Evolutionary conservation across 106 monocot genomes (phyloP).

Genomic region (Acorus calamus): DNA sequence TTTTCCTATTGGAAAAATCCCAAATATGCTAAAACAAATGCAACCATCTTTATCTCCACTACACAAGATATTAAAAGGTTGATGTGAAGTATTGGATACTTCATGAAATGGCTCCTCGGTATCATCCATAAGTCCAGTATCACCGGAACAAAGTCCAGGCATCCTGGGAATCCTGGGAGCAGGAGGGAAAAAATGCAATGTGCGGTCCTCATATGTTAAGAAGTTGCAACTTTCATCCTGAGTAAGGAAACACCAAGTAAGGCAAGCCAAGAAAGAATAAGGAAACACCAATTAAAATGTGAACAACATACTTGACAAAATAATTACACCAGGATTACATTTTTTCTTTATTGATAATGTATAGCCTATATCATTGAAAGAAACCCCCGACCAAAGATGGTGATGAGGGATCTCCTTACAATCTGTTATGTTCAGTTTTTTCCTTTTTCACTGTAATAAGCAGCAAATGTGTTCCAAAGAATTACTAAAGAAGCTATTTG

Average conservation of each 20-base stretch:
- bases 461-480: too few relatives aligned
- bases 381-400: too few relatives aligned
- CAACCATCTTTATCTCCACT: conserved; percentile 83
- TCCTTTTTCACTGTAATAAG: too few relatives aligned
- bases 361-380: too few relatives aligned
- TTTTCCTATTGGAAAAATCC: conserved; percentile 88
- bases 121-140: conserved; percentile 52
- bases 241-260: background rate
- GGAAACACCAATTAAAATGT: background rate
- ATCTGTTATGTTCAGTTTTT: too few relatives aligned
- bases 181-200: conserved; percentile 80
- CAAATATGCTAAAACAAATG: conserved; percentile 95
- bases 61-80: conserved; percentile 78
- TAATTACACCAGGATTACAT: too few relatives aligned
- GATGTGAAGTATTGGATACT: conserved; percentile 41
- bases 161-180: conserved; percentile 78
- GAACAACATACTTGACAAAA: too few relatives aligned
- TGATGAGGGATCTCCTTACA: too few relatives aligned
- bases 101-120: conserved; percentile 62
- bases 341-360: too few relatives aligned
- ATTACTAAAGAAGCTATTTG: too few relatives aligned
- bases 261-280: background rate
- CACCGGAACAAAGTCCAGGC: conserved; percentile 68
- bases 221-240: conserved; percentile 22
- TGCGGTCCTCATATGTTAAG: conserved; percentile 72